Evolutionary conservation across 441 rosid species (phyloP), one percentile per base, ranked within the genome.

Genomic region (Kokia cookei): DNA sequence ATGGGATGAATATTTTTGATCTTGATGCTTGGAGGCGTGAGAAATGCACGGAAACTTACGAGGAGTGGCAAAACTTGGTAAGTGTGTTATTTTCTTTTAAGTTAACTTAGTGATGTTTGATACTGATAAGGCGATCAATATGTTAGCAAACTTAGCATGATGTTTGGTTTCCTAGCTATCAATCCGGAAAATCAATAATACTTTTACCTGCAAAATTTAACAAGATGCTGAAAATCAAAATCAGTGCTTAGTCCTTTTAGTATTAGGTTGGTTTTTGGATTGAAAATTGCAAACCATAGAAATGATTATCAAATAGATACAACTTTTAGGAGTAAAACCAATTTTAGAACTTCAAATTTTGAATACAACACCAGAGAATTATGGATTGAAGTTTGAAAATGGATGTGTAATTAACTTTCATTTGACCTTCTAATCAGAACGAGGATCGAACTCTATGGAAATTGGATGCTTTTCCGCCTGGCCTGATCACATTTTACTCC

Each of bases 41-140:
- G 82, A 93, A 89, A 82, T 84, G 87, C 83, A 93, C 94, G 0
- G 91, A 93, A 65, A 89, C 86, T 26, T 89, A 91, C 78, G 93
- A 91, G 83, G 83, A 87, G 77, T 93, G 97, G 97, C 94, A 91
- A 84, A 89, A 82, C 78, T 79, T 91, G 97, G 97, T 93, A 78
- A 78, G 88, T 69, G 47, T 45, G 10, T 6, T 37, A 3, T 63
- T 68, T 24, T 57, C 73, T 13, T 55, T 54, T 12, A 32, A 47
- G 59, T 68, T 19, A 50, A 15, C 42, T 29, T 68, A 29, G 59
- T 51, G n/a, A 51, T 55, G 24, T 7, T 68, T 50, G 59, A n/a
- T 67, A 10, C 47, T 40, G 10, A 17, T 15, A 7, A 11, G 22
- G 2, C 59, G 50, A 27, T 10, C 17, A n/a, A 11, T 68, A n/a